phyloP scores from a whole-genome alignment of 2,329 filamentous ascomycete species.

The Talaromyces sp. region DNA sequence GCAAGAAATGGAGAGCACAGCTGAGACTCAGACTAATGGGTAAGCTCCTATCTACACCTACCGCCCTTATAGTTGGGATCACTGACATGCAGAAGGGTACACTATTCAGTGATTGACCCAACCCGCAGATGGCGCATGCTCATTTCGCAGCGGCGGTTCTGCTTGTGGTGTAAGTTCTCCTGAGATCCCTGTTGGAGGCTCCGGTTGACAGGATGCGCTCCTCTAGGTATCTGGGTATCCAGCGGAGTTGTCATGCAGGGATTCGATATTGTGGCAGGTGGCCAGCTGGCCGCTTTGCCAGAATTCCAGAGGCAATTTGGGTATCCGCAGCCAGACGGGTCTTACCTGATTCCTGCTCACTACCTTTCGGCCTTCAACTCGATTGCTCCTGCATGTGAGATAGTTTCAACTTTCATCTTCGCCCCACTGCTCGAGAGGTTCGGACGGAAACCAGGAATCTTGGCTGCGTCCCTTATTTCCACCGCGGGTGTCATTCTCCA shows the following conservation, averaged over 20 bases:
- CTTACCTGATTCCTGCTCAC: conserved; percentile 23
- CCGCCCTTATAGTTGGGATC: neutral
- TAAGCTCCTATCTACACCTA: neutral
- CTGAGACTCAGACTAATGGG: neutral
- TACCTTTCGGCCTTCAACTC: conserved; percentile 26
- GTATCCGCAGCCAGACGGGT: conserved; percentile 17
- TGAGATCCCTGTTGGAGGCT: neutral
- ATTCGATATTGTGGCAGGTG: conserved; percentile 24
- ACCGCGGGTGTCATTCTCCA: conserved; percentile 25
- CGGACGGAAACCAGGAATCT: conserved; percentile 26
- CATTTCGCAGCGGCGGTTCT: conserved; percentile 17
- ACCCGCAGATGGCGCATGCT: conserved; percentile 26
- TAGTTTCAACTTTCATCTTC: conserved; percentile 13
- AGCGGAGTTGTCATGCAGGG: conserved; percentile 28
- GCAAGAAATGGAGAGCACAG: neutral
- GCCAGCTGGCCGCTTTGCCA: conserved; percentile 25
- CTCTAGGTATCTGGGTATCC: conserved; percentile 22
- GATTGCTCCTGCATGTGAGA: conserved; percentile 17
- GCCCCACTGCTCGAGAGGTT: conserved; percentile 27
- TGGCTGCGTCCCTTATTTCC: conserved; percentile 21
- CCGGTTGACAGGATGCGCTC: neutral
- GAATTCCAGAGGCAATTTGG: conserved; percentile 24
- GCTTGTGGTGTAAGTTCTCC: conserved; percentile 20
- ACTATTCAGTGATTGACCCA: conserved; percentile 17
- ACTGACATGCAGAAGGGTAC: neutral